Evolutionary conservation across 805 yeast species (phyloP).

Genomic region (Metschnikowia peoriensis): DNA sequence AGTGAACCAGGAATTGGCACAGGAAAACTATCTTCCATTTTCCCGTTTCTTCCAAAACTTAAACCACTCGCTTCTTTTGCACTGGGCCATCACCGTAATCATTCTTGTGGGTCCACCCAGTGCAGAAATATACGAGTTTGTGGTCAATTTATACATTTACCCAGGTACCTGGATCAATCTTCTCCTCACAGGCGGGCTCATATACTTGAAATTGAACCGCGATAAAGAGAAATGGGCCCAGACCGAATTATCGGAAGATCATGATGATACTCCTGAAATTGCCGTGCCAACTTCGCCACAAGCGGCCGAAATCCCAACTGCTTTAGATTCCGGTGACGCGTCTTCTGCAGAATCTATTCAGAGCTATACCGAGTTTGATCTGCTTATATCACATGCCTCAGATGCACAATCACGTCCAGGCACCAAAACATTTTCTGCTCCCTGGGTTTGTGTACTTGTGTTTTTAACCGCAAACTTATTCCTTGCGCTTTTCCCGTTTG

Average conservation of each 20-base stretch:
- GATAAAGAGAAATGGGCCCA: slow-evolving; percentile 39
- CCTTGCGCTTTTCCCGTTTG: slow-evolving; percentile 54
- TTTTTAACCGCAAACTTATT: slow-evolving; percentile 49
- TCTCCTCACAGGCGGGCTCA: slow-evolving; percentile 50
- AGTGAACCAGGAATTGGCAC: slow-evolving; percentile 58
- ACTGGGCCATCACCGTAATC: slow-evolving; percentile 54
- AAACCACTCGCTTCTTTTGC: slow-evolving; percentile 47
- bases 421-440: slow-evolving; percentile 25
- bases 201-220: slow-evolving; percentile 45
- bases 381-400: slow-evolving; percentile 12
- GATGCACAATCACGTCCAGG: neutral
- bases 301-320: neutral
- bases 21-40: slow-evolving; percentile 51
- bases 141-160: slow-evolving; percentile 60
- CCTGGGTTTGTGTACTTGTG: slow-evolving; percentile 29
- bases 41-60: slow-evolving; percentile 44
- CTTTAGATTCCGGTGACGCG: neutral
- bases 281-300: neutral
- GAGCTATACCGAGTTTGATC: slow-evolving; percentile 18
- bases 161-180: slow-evolving; percentile 62
- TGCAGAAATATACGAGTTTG: slow-evolving; percentile 60
- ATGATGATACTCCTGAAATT: neutral
- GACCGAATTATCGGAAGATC: neutral
- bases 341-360: slow-evolving; percentile 11
- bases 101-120: slow-evolving; percentile 60